These are phyloP conservation scores for Endotrypanum monterogeii DNA, from an alignment of 208 protist genomes.

Conservation along the genomic window DNA sequence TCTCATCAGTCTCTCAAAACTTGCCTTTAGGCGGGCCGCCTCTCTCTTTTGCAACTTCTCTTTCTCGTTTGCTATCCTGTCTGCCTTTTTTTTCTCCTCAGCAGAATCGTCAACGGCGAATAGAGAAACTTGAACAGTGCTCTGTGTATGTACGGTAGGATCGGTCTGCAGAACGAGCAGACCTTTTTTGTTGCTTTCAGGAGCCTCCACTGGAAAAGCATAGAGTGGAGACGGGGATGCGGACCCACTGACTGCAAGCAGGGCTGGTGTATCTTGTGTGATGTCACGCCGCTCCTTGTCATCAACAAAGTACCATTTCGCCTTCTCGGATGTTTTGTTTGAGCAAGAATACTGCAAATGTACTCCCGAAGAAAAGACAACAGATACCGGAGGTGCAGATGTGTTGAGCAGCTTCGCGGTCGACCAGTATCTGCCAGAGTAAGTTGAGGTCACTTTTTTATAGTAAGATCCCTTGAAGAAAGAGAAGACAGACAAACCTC, in stretches of 20 bases:
- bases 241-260: background rate
- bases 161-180: conserved; percentile 28
- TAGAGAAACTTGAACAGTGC: conserved; percentile 8
- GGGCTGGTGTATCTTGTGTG: background rate
- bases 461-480: conserved; percentile 17
- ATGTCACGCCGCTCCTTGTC: conserved; percentile 10
- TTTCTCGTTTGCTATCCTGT: conserved; percentile 31
- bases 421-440: conserved; percentile 50
- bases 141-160: background rate
- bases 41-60: conserved; percentile 37
- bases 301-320: conserved; percentile 23
- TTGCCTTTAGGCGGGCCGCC: conserved; percentile 42
- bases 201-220: conserved; percentile 12
- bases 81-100: conserved; percentile 45
- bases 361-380: conserved; percentile 33
- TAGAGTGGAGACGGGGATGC: conserved; percentile 2
- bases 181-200: conserved; percentile 10
- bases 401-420: conserved; percentile 35
- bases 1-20: conserved; percentile 39
- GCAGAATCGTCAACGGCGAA: conserved; percentile 54
- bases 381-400: conserved; percentile 32
- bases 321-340: conserved; percentile 21
- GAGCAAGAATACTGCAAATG: conserved; percentile 37
- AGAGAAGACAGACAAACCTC: conserved; percentile 22
- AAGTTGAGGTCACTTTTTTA: conserved; percentile 36